These are phyloP conservation scores for Conringia planisiliqua DNA, from an alignment of 345 rosid genomes.

Conservation along the genomic window DNA sequence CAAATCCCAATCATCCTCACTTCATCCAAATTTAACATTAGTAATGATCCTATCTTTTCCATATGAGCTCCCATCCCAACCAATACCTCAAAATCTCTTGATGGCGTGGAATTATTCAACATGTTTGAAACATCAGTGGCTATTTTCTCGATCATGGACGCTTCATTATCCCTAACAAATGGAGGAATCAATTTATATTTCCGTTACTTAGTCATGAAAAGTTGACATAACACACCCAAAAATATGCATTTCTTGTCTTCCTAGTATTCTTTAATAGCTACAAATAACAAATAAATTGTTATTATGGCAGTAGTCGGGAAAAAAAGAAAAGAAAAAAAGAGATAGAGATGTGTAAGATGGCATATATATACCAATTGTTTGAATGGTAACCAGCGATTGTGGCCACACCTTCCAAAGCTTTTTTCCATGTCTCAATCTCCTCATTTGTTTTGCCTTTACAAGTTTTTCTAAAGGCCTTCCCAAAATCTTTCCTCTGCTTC, in stretches of 20 bases:
- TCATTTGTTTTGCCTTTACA: not conserved
- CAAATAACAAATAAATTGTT: too few species aligned
- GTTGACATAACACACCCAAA: too few species aligned
- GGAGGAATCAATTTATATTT: too few species aligned
- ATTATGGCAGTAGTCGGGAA: too few species aligned
- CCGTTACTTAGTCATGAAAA: too few species aligned
- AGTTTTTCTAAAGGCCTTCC: not conserved
- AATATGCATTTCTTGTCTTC: too few species aligned
- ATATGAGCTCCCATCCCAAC: not conserved
- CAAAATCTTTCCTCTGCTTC: not conserved
- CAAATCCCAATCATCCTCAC: not conserved
- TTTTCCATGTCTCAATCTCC: not conserved
- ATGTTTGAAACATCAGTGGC: not conserved
- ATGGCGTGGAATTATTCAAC: not conserved
- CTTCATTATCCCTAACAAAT: not conserved
- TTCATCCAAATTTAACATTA: not conserved
- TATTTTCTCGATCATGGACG: not conserved
- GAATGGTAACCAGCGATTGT: too few species aligned
- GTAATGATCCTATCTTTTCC: too few species aligned
- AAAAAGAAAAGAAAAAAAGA: too few species aligned
- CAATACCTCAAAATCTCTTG: not conserved
- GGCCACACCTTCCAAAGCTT: not conserved
- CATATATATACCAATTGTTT: too few species aligned
- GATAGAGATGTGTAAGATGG: too few species aligned
- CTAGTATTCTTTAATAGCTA: too few species aligned